Conservation (phyloP, 2,329 filamentous ascomycete genomes). For the Phialophora verrucosa region DNA sequence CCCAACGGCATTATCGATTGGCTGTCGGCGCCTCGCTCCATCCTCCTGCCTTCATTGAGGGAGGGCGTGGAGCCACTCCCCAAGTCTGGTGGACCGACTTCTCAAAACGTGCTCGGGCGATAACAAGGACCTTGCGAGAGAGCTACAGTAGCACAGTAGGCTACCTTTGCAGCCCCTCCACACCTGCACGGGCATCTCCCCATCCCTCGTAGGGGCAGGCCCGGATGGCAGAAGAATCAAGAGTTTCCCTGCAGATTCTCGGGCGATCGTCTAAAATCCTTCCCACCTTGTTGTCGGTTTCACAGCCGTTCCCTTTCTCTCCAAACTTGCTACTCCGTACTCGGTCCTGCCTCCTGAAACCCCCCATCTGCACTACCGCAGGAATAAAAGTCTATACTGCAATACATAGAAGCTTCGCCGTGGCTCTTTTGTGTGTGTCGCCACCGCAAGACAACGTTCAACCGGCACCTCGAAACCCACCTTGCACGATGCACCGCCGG, state of each 20-base stretch:
- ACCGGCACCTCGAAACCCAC: neutral
- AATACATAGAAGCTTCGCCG: neutral
- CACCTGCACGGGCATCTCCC: conserved; percentile 18
- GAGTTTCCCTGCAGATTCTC: conserved; percentile 18
- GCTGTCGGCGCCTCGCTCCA: neutral
- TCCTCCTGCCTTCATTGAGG: neutral
- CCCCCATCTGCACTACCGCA: neutral
- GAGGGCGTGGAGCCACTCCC: neutral
- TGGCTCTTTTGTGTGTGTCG: neutral
- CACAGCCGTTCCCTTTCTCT: conserved; percentile 8
- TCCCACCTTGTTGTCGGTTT: conserved; percentile 26
- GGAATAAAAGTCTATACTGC: neutral
- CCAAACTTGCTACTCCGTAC: neutral
- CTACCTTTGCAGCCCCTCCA: conserved; percentile 13
- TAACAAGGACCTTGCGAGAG: neutral
- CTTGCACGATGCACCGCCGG: conserved; percentile 14
- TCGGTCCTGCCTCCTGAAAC: conserved; percentile 8
- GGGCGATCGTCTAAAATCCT: conserved; percentile 19
- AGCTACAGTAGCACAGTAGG: neutral
- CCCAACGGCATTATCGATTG: neutral
- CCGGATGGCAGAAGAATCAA: neutral
- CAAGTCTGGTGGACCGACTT: conserved; percentile 6
- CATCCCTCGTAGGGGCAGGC: neutral
- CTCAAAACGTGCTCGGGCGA: conserved; percentile 14
- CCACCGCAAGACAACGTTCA: conserved; percentile 3